A percentile compares a stretch with the other conserved stretches of the same genome.
phyloP scores from a whole-genome alignment of 176 grass and related monocot genomes.

The Microstegium vimineum region DNA sequence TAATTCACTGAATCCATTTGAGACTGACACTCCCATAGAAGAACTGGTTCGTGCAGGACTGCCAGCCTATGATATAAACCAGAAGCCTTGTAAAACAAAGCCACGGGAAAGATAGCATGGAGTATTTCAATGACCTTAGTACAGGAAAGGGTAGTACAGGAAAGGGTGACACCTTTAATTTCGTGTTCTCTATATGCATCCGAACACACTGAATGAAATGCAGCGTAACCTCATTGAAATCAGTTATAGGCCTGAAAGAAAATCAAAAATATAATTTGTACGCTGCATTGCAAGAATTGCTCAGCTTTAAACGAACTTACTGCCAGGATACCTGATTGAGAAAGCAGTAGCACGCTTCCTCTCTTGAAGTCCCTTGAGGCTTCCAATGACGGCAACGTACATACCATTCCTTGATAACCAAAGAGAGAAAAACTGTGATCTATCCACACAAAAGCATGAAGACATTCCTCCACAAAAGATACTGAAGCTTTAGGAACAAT shows the following conservation, averaged over 20 bases:
- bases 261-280: not conserved
- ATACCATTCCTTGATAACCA: conserved; percentile 72
- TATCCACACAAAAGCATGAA: not conserved
- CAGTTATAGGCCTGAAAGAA: conserved; percentile 65
- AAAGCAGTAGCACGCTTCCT: conserved; percentile 81
- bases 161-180: conserved; percentile 55
- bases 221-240: conserved; percentile 70
- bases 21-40: conserved; percentile 27
- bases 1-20: conserved; percentile 31
- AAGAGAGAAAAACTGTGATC: not conserved
- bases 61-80: conserved; percentile 43
- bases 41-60: conserved; percentile 26
- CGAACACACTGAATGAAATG: conserved; percentile 87
- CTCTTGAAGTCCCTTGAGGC: conserved; percentile 79
- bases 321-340: conserved; percentile 44
- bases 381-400: conserved; percentile 75
- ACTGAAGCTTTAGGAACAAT: conserved; percentile 8
- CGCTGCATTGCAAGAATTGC: not conserved
- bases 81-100: not conserved
- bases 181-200: conserved; percentile 75
- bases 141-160: not conserved
- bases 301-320: not conserved
- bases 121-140: not conserved
- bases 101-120: not conserved
- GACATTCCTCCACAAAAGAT: not conserved